Evolutionary conservation across 148 eudicot genomes (phyloP), one percentile per base, ranked within the genome.

Genomic region (Fagopyrum tataricum): DNA sequence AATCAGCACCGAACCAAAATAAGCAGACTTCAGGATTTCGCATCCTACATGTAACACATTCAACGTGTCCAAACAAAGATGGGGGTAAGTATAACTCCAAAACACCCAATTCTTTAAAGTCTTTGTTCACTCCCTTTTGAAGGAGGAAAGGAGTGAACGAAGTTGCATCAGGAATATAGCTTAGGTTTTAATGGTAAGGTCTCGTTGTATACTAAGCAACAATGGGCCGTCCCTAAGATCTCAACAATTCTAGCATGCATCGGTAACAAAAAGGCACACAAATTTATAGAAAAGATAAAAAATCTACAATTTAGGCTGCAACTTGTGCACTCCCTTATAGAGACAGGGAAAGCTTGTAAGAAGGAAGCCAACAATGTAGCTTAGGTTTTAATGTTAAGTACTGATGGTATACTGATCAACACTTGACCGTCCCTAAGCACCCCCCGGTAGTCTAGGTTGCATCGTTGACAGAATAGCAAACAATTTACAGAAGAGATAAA

Each of bases 351-450:
- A 37, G 69, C 44, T 64, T 55, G 61, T 18, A 24, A 6, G 37
- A 31, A 31, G 0, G 37, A 31, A 31, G 2, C 43, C 69, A 31
- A 39, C 14, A 37, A 64, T 64, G 69, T 64, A 64, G 69, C 69
- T 64, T 64, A 64, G 69, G 69, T 64, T 64, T 64, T 31, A 31
- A 14, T 64, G 69, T 64, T 64, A 64, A 64, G 69, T 64, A 31
- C 69, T 64, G 69, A 64, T 64, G 69, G 69, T 4, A 39, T 64
- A 64, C 37, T 10, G 42, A 76, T 46, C 78, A 79, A 82, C 82
- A 82, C 82, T 76, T 82, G 85, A 79, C 78, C 85, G 75, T 70
- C 67, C 51, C 72, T 74, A 77, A 71, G 83, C 83, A 74, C 43
- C 39, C 3, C 4, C 39, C 7, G n/a, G n/a, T 8, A 31, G 37